These are phyloP conservation scores for Vitis rotundifolia DNA, from an alignment of 164 flowering plant genomes.

Conservation along the genomic window DNA sequence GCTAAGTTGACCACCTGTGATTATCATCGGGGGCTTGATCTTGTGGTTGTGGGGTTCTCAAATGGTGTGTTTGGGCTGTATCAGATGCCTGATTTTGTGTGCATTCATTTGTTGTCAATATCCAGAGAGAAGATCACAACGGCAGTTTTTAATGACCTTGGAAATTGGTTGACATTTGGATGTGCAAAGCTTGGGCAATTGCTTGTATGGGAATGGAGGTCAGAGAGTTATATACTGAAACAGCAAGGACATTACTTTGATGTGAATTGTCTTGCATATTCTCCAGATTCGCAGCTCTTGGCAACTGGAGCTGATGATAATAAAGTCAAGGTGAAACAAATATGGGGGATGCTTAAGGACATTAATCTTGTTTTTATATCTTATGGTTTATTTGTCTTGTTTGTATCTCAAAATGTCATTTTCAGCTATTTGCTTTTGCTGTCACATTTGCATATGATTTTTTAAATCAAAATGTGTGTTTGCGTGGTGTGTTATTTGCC, in stretches of 20 bases:
- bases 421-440: too few relatives aligned
- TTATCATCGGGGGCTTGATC: conserved; percentile 81
- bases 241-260: conserved; percentile 99
- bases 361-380: too few relatives aligned
- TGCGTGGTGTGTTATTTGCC: too few relatives aligned
- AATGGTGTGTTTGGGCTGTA: conserved; percentile 94
- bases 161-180: conserved; percentile 96
- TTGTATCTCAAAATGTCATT: too few relatives aligned
- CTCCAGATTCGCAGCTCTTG: conserved; percentile 92
- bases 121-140: conserved; percentile 94
- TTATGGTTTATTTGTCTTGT: too few relatives aligned
- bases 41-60: conserved; percentile 88
- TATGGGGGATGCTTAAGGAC: background rate
- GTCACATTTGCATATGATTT: too few relatives aligned
- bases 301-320: conserved; percentile 99
- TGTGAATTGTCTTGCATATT: conserved; percentile 88
- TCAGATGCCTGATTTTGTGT: conserved; percentile 95
- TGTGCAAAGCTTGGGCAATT: conserved; percentile 95
- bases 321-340: conserved; percentile 75
- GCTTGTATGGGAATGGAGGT: conserved; percentile 99
- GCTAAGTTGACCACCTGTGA: conserved; percentile 83
- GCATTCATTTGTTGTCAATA: conserved; percentile 84
- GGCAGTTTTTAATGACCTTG: conserved; percentile 80
- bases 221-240: conserved; percentile 87
- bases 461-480: too few relatives aligned